These are phyloP conservation scores for Cladophialophora chaetospira DNA, from an alignment of 2,329 filamentous ascomycete genomes.

Conservation along the genomic window DNA sequence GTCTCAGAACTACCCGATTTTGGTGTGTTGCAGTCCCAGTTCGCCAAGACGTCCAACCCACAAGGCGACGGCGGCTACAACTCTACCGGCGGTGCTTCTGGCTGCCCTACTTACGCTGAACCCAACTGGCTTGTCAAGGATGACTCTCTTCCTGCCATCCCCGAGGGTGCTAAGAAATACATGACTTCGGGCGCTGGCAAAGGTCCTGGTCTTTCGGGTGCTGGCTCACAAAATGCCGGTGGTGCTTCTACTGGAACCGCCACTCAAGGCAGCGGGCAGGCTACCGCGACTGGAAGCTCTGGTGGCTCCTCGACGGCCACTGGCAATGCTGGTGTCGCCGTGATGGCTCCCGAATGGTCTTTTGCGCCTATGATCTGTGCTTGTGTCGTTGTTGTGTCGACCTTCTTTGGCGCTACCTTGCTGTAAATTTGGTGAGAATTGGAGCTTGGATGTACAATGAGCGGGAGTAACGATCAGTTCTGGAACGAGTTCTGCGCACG, in stretches of 20 bases:
- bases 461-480: not conserved
- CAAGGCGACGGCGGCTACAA: slow-evolving; percentile 63
- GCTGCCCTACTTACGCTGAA: slow-evolving; percentile 55
- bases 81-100: slow-evolving; percentile 52
- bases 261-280: slow-evolving; percentile 50
- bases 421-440: slow-evolving; percentile 35
- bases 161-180: slow-evolving; percentile 56
- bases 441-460: not conserved
- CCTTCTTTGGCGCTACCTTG: slow-evolving; percentile 56
- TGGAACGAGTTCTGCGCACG: not conserved
- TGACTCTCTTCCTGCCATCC: slow-evolving; percentile 57
- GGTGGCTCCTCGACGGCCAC: slow-evolving; percentile 32
- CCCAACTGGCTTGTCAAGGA: slow-evolving; percentile 61
- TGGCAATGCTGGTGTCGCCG: slow-evolving; percentile 48
- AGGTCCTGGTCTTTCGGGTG: slow-evolving; percentile 57
- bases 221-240: slow-evolving; percentile 59
- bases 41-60: slow-evolving; percentile 54
- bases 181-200: slow-evolving; percentile 61
- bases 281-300: slow-evolving; percentile 37
- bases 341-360: slow-evolving; percentile 49
- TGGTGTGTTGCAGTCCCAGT: slow-evolving; percentile 55
- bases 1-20: slow-evolving; percentile 67
- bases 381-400: slow-evolving; percentile 54
- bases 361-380: slow-evolving; percentile 55
- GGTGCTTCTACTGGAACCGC: slow-evolving; percentile 52